Evolutionary conservation across 2,329 filamentous ascomycete genomes (phyloP), one percentile per base, ranked within the genome.

Genomic region (Microsporum ferrugineum): DNA sequence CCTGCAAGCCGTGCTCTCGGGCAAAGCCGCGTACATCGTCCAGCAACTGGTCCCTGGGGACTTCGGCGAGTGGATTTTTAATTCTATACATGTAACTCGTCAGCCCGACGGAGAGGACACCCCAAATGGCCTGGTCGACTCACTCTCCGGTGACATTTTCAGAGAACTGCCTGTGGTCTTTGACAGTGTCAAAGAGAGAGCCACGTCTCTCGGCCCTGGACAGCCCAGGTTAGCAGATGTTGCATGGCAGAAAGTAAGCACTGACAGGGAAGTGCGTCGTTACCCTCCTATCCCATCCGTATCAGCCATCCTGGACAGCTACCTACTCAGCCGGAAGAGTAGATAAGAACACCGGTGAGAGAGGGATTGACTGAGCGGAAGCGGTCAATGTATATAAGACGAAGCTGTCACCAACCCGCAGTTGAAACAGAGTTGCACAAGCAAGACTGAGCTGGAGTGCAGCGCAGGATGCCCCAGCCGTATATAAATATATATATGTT

Each of bases 1-100:
- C 82, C 1, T 75, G 73, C 34, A 91, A 77, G 31, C 80, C 78
- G 65, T 87, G 82, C 57, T 80, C 73, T n/a, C 77, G 75, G 43
- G 84, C 86, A 67, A 67, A 73, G 33, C 66, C 58, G 36, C 70
- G 68, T 41, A 72, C 71, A 60, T 73, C 70, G 49, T 65, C 62
- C 4, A 72, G 63, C 12, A 73, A 62, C 43, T 68, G 66, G 2
- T 67, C 66, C 57, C 69, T 70, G 17, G 71, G 67, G 38, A 73
- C 70, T 8, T 68, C 70, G 5, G 66, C 59, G 3, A 72, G 65
- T 60, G 71, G 71, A 53, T 72, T 72, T 60, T 66, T 66, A 61
- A 69, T 78, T 63, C 76, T 78, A 55, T 53, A 12, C 17, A 36
- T n/a, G 14, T 36, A 31, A 5, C 17, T 58, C 14, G 14, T 45